Evolutionary conservation across 495 filamentous ascomycete genomes (phyloP).

Genomic region (Penicillium cinerascens): DNA sequence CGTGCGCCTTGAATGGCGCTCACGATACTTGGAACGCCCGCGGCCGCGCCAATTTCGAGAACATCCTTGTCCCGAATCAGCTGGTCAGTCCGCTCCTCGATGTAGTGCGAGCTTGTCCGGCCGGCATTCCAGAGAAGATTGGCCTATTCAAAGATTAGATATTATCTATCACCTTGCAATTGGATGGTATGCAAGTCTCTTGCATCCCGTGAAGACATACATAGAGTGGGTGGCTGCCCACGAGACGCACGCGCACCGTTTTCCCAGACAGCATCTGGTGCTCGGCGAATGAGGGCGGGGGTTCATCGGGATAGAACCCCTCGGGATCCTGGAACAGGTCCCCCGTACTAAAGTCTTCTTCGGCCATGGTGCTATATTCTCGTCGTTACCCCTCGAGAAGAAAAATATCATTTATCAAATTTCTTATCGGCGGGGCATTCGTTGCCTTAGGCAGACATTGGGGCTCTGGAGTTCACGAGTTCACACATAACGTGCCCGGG

Average conservation of each 20-base stretch:
- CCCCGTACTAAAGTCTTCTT: slow-evolving; percentile 42
- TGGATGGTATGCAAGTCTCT: slow-evolving; percentile 1
- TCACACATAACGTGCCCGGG: no score
- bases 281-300: slow-evolving; percentile 61
- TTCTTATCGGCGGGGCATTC: background rate
- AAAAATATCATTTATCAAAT: slow-evolving; percentile 15
- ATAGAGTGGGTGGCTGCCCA: slow-evolving; percentile 88
- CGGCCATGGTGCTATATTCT: slow-evolving; percentile 20
- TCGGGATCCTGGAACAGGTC: slow-evolving; percentile 75
- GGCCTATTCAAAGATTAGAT: slow-evolving; percentile 44
- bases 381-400: background rate
- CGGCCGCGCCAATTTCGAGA: slow-evolving; percentile 87
- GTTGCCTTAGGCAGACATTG: slow-evolving; percentile 4
- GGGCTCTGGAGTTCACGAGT: no score
- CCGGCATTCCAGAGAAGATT: slow-evolving; percentile 91
- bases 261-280: slow-evolving; percentile 66
- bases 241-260: slow-evolving; percentile 69
- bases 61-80: slow-evolving; percentile 62
- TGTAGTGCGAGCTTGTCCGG: slow-evolving; percentile 67
- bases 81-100: slow-evolving; percentile 57
- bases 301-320: slow-evolving; percentile 70
- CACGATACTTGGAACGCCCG: slow-evolving; percentile 79
- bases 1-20: slow-evolving; percentile 66
- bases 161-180: background rate
- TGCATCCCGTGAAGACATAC: slow-evolving; percentile 39